phyloP scores from a whole-genome alignment of 768 basidiomycete genomes.

The Tulasnella sp. region DNA sequence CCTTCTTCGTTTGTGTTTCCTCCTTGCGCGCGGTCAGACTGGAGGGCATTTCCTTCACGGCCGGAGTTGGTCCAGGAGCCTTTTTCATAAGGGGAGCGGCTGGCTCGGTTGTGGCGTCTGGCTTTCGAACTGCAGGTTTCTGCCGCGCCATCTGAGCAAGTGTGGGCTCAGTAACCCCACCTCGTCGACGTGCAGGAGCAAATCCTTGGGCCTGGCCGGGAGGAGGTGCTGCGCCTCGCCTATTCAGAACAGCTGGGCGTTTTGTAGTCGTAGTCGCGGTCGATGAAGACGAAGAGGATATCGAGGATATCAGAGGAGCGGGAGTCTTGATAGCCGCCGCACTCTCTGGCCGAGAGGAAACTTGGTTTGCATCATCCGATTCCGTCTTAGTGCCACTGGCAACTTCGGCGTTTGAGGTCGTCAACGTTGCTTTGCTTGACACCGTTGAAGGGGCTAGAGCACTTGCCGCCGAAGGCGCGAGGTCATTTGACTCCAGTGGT shows the following conservation, averaged over 20 bases:
- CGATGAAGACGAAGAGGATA: not conserved
- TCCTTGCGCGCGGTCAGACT: not conserved
- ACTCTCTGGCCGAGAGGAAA: not conserved
- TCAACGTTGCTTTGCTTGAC: not conserved
- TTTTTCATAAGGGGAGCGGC: slow-evolving; percentile 5
- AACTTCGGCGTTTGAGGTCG: not conserved
- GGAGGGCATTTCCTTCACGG: not conserved
- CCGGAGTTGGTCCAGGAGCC: not conserved
- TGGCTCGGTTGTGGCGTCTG: not conserved
- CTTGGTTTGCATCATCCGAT: not conserved
- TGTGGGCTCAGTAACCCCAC: slow-evolving; percentile 22
- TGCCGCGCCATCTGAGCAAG: slow-evolving; percentile 29
- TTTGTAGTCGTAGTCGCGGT: not conserved
- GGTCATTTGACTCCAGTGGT: not conserved
- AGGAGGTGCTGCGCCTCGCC: slow-evolving; percentile 16
- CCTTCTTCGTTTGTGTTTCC: not conserved
- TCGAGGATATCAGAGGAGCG: not conserved
- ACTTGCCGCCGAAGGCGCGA: not conserved
- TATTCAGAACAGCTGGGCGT: slow-evolving; percentile 19
- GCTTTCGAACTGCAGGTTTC: slow-evolving; percentile 25
- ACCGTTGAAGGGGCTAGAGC: not conserved
- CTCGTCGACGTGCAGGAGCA: slow-evolving; percentile 19
- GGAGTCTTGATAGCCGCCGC: not conserved
- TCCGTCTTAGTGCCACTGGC: not conserved
- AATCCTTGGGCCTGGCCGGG: slow-evolving; percentile 22